phyloP scores from a whole-genome alignment of 441 rosid species.

The Capsella rubella region DNA sequence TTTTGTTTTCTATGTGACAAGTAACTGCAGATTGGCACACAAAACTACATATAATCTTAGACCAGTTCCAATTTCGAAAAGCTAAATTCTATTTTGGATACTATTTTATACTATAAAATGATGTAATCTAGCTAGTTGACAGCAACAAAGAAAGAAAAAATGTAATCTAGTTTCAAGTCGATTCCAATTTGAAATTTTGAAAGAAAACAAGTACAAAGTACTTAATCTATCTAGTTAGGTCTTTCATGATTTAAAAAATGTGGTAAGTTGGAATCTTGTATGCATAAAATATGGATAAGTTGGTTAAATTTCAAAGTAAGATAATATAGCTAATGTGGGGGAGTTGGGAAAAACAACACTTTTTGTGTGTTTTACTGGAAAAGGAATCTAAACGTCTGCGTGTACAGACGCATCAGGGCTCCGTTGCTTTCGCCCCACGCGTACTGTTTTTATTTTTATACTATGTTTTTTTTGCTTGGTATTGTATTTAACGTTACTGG shows the following conservation, averaged over 20 bases:
- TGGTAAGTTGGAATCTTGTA: slow-evolving; percentile 6
- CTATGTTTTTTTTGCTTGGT: not conserved
- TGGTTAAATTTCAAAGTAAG: slow-evolving; percentile 1
- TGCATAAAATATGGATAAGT: not conserved
- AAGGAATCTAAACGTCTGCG: slow-evolving; percentile 32
- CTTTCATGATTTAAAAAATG: not conserved
- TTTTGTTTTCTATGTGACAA: slow-evolving; percentile 21
- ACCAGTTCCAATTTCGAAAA: not conserved
- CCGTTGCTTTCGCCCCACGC: slow-evolving; percentile 43
- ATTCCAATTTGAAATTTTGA: not conserved
- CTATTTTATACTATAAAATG: no score
- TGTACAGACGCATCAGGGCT: slow-evolving; percentile 28
- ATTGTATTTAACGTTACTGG: slow-evolving; percentile 13
- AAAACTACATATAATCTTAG: slow-evolving; percentile 21
- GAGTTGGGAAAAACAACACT: slow-evolving; percentile 21
- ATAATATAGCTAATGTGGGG: not conserved
- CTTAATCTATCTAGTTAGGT: not conserved
- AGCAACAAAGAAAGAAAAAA: no score
- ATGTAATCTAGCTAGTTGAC: no score
- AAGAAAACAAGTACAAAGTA: not conserved
- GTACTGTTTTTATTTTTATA: slow-evolving; percentile 1
- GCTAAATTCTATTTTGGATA: not conserved
- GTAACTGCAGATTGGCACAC: slow-evolving; percentile 34
- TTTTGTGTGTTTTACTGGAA: slow-evolving; percentile 33
- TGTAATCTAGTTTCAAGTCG: no score